Base-by-base conservation (phyloP, 805 yeast species). In the Schwanniomyces pseudopolymorphus region DNA sequence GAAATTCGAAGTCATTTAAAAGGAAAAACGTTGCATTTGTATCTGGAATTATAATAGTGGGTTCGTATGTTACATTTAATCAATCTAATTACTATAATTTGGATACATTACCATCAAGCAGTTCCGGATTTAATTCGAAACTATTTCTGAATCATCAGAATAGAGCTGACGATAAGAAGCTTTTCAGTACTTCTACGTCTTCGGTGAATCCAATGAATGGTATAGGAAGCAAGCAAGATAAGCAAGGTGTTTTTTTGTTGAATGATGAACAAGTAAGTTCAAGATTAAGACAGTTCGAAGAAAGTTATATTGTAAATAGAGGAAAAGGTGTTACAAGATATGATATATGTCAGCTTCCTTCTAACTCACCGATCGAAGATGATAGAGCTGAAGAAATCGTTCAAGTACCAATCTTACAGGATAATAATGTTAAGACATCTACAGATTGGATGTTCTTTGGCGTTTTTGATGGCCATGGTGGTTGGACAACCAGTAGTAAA, bases 401-500 rank as follows among this genome's bases (percentile, higher is more conserved):
- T 7, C 87, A 85, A 45, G 84, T 84, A 0, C 88, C 90, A 5
- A 70, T 86, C n/a, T 60, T 73, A 46, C 82, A 80, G 56, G 88
- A 84, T 47, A 81, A 80, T 49, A 74, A 80, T 44, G 63, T 72
- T 40, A 77, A 53, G 74, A 77, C 64, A 57, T 69, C 56, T 54
- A 75, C 69, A 0, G 97, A 92, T 64, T 85, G 97, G 87, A 86
- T 87, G 79, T 89, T 94, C 61, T 94, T 96, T 80, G 96, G 98
- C 4, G 81, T 94, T 0, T 92, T 85, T 62, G 99, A 94, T 66
- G 99, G 99, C 10, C 99, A 94, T 66, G 90, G 96, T 3, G 99
- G 99, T 19, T 90, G 96, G 83, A 87, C 88, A 53, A 94, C 99
- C 1, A 83, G 92, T 46, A 79, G 87, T n/a, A 88, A 84, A 62